Base-by-base conservation (phyloP, 2,329 filamentous ascomycete genomes). In the Penicillium sp. region DNA sequence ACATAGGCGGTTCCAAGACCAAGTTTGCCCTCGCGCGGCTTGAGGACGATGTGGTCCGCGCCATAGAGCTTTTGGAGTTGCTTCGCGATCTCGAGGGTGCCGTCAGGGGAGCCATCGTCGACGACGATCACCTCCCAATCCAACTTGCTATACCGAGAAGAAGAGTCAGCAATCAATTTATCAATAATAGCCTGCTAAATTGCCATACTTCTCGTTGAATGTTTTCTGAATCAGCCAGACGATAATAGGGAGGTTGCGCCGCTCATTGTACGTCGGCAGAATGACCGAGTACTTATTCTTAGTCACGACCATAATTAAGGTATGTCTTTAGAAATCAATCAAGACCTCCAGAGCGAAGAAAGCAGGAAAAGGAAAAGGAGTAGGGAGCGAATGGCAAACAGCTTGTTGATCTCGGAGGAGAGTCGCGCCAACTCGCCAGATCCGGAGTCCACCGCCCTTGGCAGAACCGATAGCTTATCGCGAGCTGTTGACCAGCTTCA, bases 91-190 rank as follows among this genome's bases (percentile, higher is more conserved):
- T 85, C 80, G 67, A 94, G 85, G 36, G 92, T 98, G 61, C 89
- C 88, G 68, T 98, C 92, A 51, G 92, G 92, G 40, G 87, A 95
- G 69, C 85, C 92, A 68, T 98, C 93, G 77, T 98, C 92, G 65
- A 98, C 85, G 65, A 98, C 92, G 64, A 98, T 84, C 64, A 98
- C 76, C 72, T 98, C 89, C 86, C 87, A 98, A 67, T 96, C 83
- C 57, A 98, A 78, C 34, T 92, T 84, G 61, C 90, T 95, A 50
- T 32, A 42, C 14, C n/a, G 16, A 23, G 26, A 13, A 31, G 8
- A 9, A 17, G 15, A 4, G 26, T 43, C 33, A 49, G 39, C 28
- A 34, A 27, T 4, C 11, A 12, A 17, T 2, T 18, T 14, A n/a
- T 34, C 37, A 39, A 10, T 12, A 11, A 8, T 1, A n/a, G 15